These are phyloP conservation scores for Paraurostyla sp. DNA, from an alignment of 73 alveolate genomes.

Conservation along the genomic window DNA sequence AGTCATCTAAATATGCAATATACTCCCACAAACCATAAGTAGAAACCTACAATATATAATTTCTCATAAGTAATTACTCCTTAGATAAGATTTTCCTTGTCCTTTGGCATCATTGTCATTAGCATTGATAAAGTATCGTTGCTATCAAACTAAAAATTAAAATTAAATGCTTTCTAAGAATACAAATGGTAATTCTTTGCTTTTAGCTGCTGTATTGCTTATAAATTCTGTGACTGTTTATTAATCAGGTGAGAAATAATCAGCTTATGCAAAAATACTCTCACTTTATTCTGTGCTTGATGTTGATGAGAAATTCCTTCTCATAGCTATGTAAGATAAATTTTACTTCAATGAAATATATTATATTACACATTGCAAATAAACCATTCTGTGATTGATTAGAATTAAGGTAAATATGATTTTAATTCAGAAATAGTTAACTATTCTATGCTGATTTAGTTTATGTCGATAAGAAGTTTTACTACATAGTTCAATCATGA, in stretches of 20 bases:
- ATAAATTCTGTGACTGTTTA: not conserved
- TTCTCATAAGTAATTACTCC: no score
- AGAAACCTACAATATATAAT: constrained; percentile 46
- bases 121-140: constrained; percentile 31
- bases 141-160: constrained; percentile 6
- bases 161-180: not conserved
- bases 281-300: not conserved
- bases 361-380: not conserved
- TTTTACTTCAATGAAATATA: not conserved
- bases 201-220: not conserved
- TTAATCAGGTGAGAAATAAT: not conserved
- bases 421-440: no score
- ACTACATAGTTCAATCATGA: no score
- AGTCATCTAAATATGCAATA: constrained; percentile 32
- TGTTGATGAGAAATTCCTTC: not conserved
- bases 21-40: constrained; percentile 70
- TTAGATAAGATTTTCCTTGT: constrained; percentile 32
- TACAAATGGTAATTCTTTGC: constrained; percentile 37
- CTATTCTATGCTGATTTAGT: not conserved
- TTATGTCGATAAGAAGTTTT: no score
- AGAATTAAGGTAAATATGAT: no score
- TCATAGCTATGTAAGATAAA: not conserved
- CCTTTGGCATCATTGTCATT: constrained; percentile 17
- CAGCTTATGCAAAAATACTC: constrained; percentile 22
- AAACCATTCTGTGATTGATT: no score